A percentile compares a stretch with the other conserved stretches of the same genome.
These are phyloP conservation scores for Colletotrichum scovillei DNA, from an alignment of 2,329 filamentous ascomycete genomes.

Conservation along the genomic window DNA sequence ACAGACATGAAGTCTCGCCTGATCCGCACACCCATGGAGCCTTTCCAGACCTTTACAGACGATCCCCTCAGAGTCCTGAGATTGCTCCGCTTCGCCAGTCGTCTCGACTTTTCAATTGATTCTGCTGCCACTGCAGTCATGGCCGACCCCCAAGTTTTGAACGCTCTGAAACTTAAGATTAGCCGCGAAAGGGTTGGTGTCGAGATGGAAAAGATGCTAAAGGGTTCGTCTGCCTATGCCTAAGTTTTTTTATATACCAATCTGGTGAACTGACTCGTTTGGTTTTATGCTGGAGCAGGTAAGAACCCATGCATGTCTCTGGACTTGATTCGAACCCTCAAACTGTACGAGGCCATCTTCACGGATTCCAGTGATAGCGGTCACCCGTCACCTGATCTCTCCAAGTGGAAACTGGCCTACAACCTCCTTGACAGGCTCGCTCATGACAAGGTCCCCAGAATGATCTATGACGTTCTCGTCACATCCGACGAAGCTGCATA, in stretches of 20 bases:
- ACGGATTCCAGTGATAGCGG: conserved; percentile 70
- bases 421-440: conserved; percentile 67
- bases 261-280: neutral
- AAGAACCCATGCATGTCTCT: conserved; percentile 71
- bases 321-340: conserved; percentile 73
- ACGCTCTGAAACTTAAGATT: conserved; percentile 87
- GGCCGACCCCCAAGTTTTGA: conserved; percentile 80
- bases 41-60: conserved; percentile 92
- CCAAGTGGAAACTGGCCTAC: conserved; percentile 73
- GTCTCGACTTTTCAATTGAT: conserved; percentile 84
- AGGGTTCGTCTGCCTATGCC: conserved; percentile 57
- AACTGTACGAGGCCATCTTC: conserved; percentile 79
- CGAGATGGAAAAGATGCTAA: conserved; percentile 92
- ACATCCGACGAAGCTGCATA: conserved; percentile 74
- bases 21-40: conserved; percentile 88
- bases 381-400: conserved; percentile 66
- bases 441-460: conserved; percentile 54
- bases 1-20: conserved; percentile 77
- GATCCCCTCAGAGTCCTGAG: conserved; percentile 90
- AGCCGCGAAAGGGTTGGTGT: conserved; percentile 89
- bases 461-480: conserved; percentile 67
- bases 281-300: conserved; percentile 49
- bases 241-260: neutral
- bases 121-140: conserved; percentile 76
- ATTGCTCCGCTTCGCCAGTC: conserved; percentile 89